phyloP scores from a whole-genome alignment of 306 rosid species.

The Trichosanthes truncata region DNA sequence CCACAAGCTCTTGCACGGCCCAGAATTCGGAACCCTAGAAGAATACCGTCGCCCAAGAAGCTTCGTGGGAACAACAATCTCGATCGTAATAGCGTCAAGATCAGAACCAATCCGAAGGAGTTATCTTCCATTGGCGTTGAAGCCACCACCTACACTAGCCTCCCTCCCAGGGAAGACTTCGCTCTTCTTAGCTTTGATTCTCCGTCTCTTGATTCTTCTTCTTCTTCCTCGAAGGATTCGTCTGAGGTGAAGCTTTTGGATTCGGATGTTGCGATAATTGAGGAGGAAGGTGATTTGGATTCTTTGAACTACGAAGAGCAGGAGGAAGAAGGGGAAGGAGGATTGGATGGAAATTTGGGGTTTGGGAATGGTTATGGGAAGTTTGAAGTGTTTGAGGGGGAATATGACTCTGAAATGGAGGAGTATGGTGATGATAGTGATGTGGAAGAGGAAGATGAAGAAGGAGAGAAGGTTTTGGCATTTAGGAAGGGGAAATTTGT shows the following conservation, averaged over 20 bases:
- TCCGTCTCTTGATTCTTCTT: not conserved
- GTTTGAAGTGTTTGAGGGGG: constrained; percentile 23
- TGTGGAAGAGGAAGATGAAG: constrained; percentile 20
- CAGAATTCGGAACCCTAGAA: constrained; percentile 29
- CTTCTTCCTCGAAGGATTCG: constrained; percentile 5
- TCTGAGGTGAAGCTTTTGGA: constrained; percentile 71
- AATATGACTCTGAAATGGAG: constrained; percentile 23
- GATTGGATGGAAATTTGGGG: constrained; percentile 11
- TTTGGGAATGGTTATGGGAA: not conserved
- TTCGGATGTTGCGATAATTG: constrained; percentile 20
- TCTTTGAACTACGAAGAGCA: constrained; percentile 15
- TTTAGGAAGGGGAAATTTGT: constrained; percentile 11
- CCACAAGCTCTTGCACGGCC: constrained; percentile 45
- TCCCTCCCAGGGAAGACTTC: constrained; percentile 74
- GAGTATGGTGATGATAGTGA: constrained; percentile 12
- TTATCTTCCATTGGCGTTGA: constrained; percentile 39
- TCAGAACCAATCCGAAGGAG: constrained; percentile 23
- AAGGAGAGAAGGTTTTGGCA: constrained; percentile 9
- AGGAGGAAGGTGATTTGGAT: constrained; percentile 17
- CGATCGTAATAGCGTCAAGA: constrained; percentile 8
- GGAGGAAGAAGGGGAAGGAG: constrained; percentile 10
- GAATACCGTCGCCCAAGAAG: constrained; percentile 19
- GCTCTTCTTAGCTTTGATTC: constrained; percentile 18
- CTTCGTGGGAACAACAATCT: constrained; percentile 15
- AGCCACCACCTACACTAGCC: constrained; percentile 78